Base-by-base conservation (phyloP, 2,329 filamentous ascomycete genomes). In the Xylariomycetidae sp. region DNA sequence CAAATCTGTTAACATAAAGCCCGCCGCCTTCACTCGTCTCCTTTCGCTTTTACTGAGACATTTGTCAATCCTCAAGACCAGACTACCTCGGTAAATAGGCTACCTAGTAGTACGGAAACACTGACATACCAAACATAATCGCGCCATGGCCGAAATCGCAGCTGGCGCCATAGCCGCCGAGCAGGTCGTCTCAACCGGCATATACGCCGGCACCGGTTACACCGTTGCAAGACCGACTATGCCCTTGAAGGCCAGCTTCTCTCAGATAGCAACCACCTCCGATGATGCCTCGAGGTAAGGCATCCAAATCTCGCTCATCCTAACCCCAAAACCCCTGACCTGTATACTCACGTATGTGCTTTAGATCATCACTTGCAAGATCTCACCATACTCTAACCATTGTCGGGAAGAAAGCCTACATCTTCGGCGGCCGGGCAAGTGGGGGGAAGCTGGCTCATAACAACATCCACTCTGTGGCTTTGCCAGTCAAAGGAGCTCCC, bases 341-440 rank as follows among this genome's bases (percentile, higher is more conserved):
- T n/a, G n/a, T n/a, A n/a, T n/a, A n/a, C n/a, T n/a, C n/a, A n/a
- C n/a, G n/a, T n/a, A n/a, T 18, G 5, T 11, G 5, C 5, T 3
- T 4, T 29, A 61, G 56, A 15, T 47, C 53, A 16, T 56, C 56
- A 5, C 59, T 79, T 9, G 60, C 63, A 6, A 63, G 72, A 34
- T 63, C 65, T 7, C 54, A 66, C 27, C 73, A 78, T 51, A 70
- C 69, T 3, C 46, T 77, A 30, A 72, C 69, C 4, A 55, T 74
- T 28, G 60, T 78, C 41, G 67, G 67, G 38, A 64, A 68, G 33
- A 67, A 69, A 41, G 71, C 71, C 18, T 75, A 75, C 48, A 67
- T 77, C 33, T 76, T 76, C 41, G 72, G 73, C 6, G 73, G 73
- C 33, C 61, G 66, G 45, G 54, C 45, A 1, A 48, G 53, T 27